phyloP scores from a whole-genome alignment of 352 stramenopile genomes.

The Plasmopara muralis region DNA sequence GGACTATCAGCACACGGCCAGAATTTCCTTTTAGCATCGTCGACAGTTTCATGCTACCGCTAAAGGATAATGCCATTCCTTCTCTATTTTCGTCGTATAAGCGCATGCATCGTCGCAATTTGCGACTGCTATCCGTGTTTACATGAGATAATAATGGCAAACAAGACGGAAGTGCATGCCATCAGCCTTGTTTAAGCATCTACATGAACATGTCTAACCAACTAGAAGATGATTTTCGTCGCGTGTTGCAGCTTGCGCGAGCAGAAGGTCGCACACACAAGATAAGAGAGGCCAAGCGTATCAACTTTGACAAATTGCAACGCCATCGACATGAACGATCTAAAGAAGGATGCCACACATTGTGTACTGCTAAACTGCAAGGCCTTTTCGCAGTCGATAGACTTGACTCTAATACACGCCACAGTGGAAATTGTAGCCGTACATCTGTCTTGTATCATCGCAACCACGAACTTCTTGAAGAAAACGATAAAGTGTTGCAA shows the following conservation, averaged over 20 bases:
- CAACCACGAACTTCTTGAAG: slow-evolving; percentile 1
- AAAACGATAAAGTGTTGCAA: slow-evolving; percentile 19
- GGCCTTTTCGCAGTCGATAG: slow-evolving; percentile 29
- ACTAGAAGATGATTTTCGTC: slow-evolving; percentile 51
- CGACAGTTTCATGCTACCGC: too few relatives aligned
- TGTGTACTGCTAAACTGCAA: slow-evolving; percentile 28
- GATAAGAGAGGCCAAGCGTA: slow-evolving; percentile 5
- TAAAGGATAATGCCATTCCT: too few relatives aligned
- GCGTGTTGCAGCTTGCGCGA: slow-evolving; percentile 43
- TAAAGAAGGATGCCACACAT: slow-evolving; percentile 12
- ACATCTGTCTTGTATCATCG: slow-evolving; percentile 10
- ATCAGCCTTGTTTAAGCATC: neutral
- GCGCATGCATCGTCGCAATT: too few relatives aligned
- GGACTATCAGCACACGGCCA: too few relatives aligned
- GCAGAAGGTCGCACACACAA: slow-evolving; percentile 17
- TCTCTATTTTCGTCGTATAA: too few relatives aligned
- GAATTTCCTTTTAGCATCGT: too few relatives aligned
- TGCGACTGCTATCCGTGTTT: neutral
- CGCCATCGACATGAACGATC: slow-evolving; percentile 25
- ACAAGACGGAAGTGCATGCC: neutral
- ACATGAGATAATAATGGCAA: neutral
- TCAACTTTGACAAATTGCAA: neutral
- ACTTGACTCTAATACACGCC: slow-evolving; percentile 18
- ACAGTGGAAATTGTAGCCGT: slow-evolving; percentile 22
- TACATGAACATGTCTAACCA: slow-evolving; percentile 19